Percentiles rank a stretch among this genome's conserved stretches.
Evolutionary conservation across 495 filamentous ascomycete genomes (phyloP).

Genomic region (Penicillium samsonianum): DNA sequence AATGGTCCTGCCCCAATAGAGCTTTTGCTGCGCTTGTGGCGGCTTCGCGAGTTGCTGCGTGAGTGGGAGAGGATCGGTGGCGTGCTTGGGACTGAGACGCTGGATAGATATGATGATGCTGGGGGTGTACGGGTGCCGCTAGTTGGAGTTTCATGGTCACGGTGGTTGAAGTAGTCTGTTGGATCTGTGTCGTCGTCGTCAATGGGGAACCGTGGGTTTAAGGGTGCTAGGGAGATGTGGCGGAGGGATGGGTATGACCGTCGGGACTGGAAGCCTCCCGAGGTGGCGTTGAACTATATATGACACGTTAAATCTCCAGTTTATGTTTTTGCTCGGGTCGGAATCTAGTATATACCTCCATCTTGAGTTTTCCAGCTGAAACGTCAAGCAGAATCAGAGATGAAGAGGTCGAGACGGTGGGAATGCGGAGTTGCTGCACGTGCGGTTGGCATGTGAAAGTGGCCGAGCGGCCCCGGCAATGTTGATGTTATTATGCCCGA

Average conservation of each 20-base stretch:
- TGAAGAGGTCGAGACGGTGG: constrained; percentile 8
- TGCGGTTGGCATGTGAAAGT: constrained; percentile 28
- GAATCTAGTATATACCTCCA: constrained; percentile 27
- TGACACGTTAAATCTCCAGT: not conserved
- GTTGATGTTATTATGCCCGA: not conserved
- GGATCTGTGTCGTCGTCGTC: constrained; percentile 41
- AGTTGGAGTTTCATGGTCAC: constrained; percentile 5
- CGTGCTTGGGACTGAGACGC: constrained; percentile 47
- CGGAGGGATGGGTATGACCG: constrained; percentile 51
- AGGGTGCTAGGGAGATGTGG: constrained; percentile 60
- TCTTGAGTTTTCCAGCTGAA: constrained; percentile 12
- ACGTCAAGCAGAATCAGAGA: constrained; percentile 5
- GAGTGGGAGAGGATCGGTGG: constrained; percentile 52
- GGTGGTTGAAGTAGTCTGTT: constrained; percentile 39
- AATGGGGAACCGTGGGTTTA: constrained; percentile 66
- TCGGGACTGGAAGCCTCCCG: constrained; percentile 40
- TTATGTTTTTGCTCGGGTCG: not conserved
- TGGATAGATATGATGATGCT: constrained; percentile 45
- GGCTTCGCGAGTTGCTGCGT: constrained; percentile 46
- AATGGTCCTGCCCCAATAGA: constrained; percentile 30
- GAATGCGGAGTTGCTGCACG: constrained; percentile 35
- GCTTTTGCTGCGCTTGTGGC: constrained; percentile 44
- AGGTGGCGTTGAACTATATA: constrained; percentile 22
- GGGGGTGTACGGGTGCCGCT: constrained; percentile 22
- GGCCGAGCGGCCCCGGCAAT: constrained; percentile 21